phyloP scores from a whole-genome alignment of 139 green algal genomes.

The Coccomyxa sp. region DNA sequence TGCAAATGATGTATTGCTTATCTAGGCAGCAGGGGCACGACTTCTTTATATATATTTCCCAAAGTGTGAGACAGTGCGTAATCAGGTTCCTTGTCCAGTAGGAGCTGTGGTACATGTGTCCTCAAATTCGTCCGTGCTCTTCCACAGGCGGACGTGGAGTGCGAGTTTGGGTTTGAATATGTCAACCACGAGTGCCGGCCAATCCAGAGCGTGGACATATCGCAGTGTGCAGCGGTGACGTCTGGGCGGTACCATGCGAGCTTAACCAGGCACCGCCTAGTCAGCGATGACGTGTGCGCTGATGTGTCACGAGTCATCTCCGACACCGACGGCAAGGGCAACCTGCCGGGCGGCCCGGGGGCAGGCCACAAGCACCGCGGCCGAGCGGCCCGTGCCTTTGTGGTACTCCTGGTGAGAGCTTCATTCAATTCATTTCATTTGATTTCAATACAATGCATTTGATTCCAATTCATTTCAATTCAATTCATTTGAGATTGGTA shows the following conservation, averaged over 20 bases:
- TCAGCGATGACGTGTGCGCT: slow-evolving; percentile 58
- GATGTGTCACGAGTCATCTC: slow-evolving; percentile 42
- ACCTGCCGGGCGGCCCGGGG: slow-evolving; percentile 1
- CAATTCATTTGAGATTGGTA: not conserved
- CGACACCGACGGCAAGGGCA: slow-evolving; percentile 60
- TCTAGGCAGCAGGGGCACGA: too few relatives aligned
- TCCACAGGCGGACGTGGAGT: slow-evolving; percentile 49
- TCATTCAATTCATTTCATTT: not conserved
- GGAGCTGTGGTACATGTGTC: too few relatives aligned
- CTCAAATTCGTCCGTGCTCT: not conserved
- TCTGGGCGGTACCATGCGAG: not conserved
- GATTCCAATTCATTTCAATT: not conserved
- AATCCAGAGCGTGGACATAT: slow-evolving; percentile 16
- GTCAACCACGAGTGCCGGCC: slow-evolving; percentile 4
- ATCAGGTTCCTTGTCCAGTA: too few relatives aligned
- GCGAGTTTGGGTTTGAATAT: slow-evolving; percentile 72
- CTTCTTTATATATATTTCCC: too few relatives aligned
- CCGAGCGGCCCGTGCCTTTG: not conserved
- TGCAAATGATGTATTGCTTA: too few relatives aligned
- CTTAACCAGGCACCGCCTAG: slow-evolving; percentile 37
- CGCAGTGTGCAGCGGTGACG: slow-evolving; percentile 6
- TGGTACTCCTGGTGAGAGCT: slow-evolving; percentile 10
- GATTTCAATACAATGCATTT: not conserved
- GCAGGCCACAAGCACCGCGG: not conserved
- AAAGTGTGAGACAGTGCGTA: too few relatives aligned